Evolutionary conservation across 768 basidiomycete genomes (phyloP).

Genomic region (Mycena galericulata): DNA sequence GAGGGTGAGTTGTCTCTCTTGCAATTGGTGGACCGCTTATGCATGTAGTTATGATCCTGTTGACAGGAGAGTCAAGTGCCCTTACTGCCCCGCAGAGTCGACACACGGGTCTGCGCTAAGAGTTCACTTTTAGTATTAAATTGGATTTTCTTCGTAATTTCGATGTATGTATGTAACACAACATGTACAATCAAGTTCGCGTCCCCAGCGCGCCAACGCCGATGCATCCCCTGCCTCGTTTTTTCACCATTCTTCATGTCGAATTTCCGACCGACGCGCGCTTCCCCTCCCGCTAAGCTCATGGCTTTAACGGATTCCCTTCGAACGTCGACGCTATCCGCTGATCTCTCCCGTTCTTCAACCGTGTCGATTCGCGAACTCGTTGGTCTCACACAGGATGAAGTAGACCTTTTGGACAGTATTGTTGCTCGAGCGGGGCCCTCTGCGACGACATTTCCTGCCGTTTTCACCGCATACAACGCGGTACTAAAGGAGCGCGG

Average conservation of each 20-base stretch:
- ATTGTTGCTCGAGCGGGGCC: constrained; percentile 78
- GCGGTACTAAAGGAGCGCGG: constrained; percentile 80
- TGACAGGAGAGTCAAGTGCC: constrained; percentile 91
- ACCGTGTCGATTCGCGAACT: constrained; percentile 62
- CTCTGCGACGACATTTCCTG: constrained; percentile 79
- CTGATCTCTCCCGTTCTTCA: constrained; percentile 57
- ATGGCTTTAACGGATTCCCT: constrained; percentile 37
- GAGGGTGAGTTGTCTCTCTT: constrained; percentile 58
- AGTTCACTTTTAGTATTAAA: constrained; percentile 67
- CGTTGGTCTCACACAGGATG: constrained; percentile 60
- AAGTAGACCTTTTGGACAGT: constrained; percentile 80
- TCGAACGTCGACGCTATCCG: constrained; percentile 29
- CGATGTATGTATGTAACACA: constrained; percentile 18
- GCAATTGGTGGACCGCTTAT: constrained; percentile 7
- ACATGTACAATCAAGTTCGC: constrained; percentile 19
- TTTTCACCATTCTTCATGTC: constrained; percentile 39
- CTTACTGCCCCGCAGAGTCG: constrained; percentile 93
- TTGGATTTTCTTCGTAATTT: neutral
- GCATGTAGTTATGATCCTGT: constrained; percentile 14
- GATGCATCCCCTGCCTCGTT: neutral
- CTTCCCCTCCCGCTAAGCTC: constrained; percentile 48
- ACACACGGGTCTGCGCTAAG: constrained; percentile 64
- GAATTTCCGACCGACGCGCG: constrained; percentile 46
- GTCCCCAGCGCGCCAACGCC: constrained; percentile 17
- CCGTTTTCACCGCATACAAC: constrained; percentile 89